These are phyloP conservation scores for Alternaria triticimaculans DNA, from an alignment of 2,329 filamentous ascomycete genomes.

Conservation along the genomic window DNA sequence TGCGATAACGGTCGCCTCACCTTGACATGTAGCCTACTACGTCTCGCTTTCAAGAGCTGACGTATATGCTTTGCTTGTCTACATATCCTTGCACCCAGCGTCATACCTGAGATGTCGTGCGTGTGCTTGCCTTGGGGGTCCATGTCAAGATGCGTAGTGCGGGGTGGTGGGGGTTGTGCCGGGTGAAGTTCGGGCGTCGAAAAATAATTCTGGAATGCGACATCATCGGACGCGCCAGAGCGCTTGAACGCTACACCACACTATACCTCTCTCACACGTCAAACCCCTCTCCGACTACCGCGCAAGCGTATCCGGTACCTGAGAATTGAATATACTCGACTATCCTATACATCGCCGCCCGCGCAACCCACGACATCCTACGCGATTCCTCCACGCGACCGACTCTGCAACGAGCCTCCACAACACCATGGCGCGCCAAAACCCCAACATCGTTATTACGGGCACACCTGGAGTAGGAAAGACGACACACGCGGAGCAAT, in stretches of 20 bases:
- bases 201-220: slow-evolving; percentile 24
- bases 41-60: not conserved
- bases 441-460: slow-evolving; percentile 91
- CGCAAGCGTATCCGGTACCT: not conserved
- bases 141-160: slow-evolving; percentile 13
- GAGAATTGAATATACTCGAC: not conserved
- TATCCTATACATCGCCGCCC: not conserved
- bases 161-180: slow-evolving; percentile 23
- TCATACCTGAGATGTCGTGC: not conserved
- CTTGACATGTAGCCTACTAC: not conserved
- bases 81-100: not conserved
- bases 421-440: slow-evolving; percentile 46
- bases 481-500: slow-evolving; percentile 84
- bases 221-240: not conserved
- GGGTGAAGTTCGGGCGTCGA: slow-evolving; percentile 23
- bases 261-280: not conserved
- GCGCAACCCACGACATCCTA: not conserved
- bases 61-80: not conserved
- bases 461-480: slow-evolving; percentile 97
- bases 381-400: not conserved
- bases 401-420: not conserved
- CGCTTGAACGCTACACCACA: not conserved
- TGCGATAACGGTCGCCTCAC: not conserved
- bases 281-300: not conserved
- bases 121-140: not conserved